Conservation (phyloP, 2,329 filamentous ascomycete species). For the Chaetomiaceae sp. region DNA sequence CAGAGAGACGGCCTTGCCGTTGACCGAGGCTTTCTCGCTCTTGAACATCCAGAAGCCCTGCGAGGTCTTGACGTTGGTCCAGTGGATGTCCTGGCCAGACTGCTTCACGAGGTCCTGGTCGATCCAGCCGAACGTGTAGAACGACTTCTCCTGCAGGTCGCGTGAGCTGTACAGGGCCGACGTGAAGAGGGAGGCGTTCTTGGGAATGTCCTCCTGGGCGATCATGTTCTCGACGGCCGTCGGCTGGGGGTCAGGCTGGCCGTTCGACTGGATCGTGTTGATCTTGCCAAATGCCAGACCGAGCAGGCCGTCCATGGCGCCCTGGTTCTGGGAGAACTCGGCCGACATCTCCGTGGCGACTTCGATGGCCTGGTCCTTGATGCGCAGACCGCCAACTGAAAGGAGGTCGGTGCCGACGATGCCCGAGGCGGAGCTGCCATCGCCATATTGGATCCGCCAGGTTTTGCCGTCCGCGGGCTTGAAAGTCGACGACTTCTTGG, state of each 20-base stretch:
- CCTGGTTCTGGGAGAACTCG: slow-evolving; percentile 46
- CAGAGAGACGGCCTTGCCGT: slow-evolving; percentile 48
- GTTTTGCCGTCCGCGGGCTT: slow-evolving; percentile 34
- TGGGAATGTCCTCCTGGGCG: slow-evolving; percentile 40
- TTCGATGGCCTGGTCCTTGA: slow-evolving; percentile 62
- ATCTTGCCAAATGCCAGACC: slow-evolving; percentile 62
- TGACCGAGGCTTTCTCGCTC: slow-evolving; percentile 53
- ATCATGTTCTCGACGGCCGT: slow-evolving; percentile 71
- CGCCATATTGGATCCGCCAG: slow-evolving; percentile 67
- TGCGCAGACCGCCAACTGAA: slow-evolving; percentile 54
- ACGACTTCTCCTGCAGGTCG: slow-evolving; percentile 48
- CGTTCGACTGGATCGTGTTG: slow-evolving; percentile 51
- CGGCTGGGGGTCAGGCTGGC: slow-evolving; percentile 44
- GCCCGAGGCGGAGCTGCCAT: slow-evolving; percentile 62
- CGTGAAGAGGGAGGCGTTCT: slow-evolving; percentile 56
- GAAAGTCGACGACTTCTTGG: slow-evolving; percentile 58
- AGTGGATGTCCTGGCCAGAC: slow-evolving; percentile 52
- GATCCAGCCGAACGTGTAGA: slow-evolving; percentile 72
- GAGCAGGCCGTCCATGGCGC: slow-evolving; percentile 59
- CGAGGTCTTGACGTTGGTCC: slow-evolving; percentile 58
- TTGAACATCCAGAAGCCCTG: slow-evolving; percentile 66
- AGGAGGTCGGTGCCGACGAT: slow-evolving; percentile 61
- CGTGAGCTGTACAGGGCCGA: slow-evolving; percentile 56
- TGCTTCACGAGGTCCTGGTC: slow-evolving; percentile 57
- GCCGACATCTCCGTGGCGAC: slow-evolving; percentile 55